phyloP scores from a whole-genome alignment of 2,329 filamentous ascomycete genomes.

The Chrysosporium queenslandicum region DNA sequence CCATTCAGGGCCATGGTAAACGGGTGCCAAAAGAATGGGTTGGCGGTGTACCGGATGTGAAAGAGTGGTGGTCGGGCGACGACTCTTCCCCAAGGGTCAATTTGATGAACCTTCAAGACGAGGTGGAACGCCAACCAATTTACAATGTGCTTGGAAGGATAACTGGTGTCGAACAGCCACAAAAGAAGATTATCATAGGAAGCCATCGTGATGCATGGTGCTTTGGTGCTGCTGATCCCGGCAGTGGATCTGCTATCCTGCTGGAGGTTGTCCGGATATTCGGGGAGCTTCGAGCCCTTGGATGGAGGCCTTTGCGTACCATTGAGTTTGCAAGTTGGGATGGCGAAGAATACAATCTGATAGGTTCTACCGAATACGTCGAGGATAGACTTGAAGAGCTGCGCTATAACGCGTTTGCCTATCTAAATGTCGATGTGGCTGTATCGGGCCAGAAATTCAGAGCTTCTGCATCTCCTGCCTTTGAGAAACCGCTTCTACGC shows the following conservation, averaged over 20 bases:
- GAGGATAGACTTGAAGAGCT: slow-evolving; percentile 69
- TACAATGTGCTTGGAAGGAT: slow-evolving; percentile 88
- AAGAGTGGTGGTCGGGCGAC: slow-evolving; percentile 78
- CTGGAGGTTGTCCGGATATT: slow-evolving; percentile 81
- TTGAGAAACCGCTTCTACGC: slow-evolving; percentile 59
- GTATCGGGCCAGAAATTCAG: slow-evolving; percentile 65
- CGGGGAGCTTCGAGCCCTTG: slow-evolving; percentile 61
- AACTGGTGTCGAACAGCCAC: slow-evolving; percentile 67
- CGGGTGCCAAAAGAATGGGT: slow-evolving; percentile 60
- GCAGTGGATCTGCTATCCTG: slow-evolving; percentile 81
- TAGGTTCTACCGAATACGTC: slow-evolving; percentile 90
- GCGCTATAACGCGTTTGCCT: slow-evolving; percentile 66
- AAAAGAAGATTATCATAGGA: slow-evolving; percentile 79
- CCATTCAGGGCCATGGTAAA: slow-evolving; percentile 64
- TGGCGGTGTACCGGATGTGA: slow-evolving; percentile 64
- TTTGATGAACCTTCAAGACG: slow-evolving; percentile 78
- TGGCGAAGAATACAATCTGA: slow-evolving; percentile 80
- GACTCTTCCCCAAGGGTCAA: slow-evolving; percentile 64
- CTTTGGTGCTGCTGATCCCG: slow-evolving; percentile 75
- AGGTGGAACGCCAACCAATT: slow-evolving; percentile 69
- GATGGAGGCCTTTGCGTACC: slow-evolving; percentile 86
- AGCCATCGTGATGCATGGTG: slow-evolving; percentile 92
- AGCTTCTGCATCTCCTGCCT: slow-evolving; percentile 71
- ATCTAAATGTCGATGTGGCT: slow-evolving; percentile 82
- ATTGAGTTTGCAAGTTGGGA: slow-evolving; percentile 98